phyloP scores from a whole-genome alignment of 345 rosid species.

The Cardiospermum halicacabum region DNA sequence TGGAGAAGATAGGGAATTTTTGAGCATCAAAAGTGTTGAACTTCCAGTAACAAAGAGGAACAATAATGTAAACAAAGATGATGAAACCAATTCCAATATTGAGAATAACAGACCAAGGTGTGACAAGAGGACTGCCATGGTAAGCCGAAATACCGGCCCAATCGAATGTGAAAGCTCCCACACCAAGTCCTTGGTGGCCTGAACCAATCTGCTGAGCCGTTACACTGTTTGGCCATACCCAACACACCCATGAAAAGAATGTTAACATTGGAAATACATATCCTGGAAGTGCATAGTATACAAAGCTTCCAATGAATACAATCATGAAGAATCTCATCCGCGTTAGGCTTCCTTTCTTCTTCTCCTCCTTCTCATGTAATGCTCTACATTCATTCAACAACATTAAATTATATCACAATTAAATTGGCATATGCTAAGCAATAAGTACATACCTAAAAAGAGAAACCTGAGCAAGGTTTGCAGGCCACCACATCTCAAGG shows the following conservation, averaged over 20 bases:
- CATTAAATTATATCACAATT: neutral
- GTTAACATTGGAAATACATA: slow-evolving; percentile 83
- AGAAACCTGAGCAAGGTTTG: slow-evolving; percentile 98
- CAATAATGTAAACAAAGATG: slow-evolving; percentile 84
- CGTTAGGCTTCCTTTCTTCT: slow-evolving; percentile 47
- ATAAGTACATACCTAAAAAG: slow-evolving; percentile 62
- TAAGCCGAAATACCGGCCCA: slow-evolving; percentile 99
- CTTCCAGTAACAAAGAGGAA: slow-evolving; percentile 96
- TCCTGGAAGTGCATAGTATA: slow-evolving; percentile 79
- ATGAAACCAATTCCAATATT: slow-evolving; percentile 86
- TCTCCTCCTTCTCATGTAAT: slow-evolving; percentile 76
- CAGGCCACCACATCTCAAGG: slow-evolving; percentile 99
- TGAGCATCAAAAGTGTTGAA: slow-evolving; percentile 75
- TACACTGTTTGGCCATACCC: slow-evolving; percentile 81
- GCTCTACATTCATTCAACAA: slow-evolving; percentile 75
- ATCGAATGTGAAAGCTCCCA: slow-evolving; percentile 90
- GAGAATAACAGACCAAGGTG: slow-evolving; percentile 88
- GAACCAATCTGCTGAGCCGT: slow-evolving; percentile 98
- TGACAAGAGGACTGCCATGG: slow-evolving; percentile 92
- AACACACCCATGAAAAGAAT: slow-evolving; percentile 97
- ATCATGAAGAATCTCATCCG: slow-evolving; percentile 80
- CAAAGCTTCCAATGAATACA: slow-evolving; percentile 60
- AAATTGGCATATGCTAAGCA: neutral
- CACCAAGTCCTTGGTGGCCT: slow-evolving; percentile 90
- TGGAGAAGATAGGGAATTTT: slow-evolving; percentile 90